Conservation (phyloP, 495 filamentous ascomycete genomes). For the Aspergillus cavernicola region DNA sequence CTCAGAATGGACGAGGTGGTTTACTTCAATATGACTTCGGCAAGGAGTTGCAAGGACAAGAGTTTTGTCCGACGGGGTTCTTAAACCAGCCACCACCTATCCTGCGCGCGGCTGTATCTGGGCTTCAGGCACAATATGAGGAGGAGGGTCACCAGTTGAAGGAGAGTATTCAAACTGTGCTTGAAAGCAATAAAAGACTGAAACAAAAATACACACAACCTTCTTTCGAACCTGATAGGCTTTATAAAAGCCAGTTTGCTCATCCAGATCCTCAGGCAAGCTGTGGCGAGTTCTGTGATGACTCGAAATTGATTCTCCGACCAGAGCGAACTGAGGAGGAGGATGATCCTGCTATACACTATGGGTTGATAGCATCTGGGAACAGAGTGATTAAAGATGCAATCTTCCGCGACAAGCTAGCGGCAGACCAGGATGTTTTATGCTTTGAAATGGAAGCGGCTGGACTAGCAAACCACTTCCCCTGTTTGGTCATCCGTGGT, state of each 20-base stretch:
- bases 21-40: slow-evolving; percentile 12
- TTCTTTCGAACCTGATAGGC: background rate
- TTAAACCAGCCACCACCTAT: slow-evolving; percentile 8
- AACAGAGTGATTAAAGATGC: slow-evolving; percentile 20
- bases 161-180: slow-evolving; percentile 12
- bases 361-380: slow-evolving; percentile 22
- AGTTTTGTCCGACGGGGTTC: slow-evolving; percentile 2
- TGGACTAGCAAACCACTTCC: background rate
- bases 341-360: slow-evolving; percentile 18
- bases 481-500: slow-evolving; percentile 1
- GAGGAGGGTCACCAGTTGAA: slow-evolving; percentile 15
- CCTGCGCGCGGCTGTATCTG: slow-evolving; percentile 3
- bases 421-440: slow-evolving; percentile 28
- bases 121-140: slow-evolving; percentile 1
- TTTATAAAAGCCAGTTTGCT: background rate
- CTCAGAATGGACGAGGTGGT: background rate
- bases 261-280: background rate
- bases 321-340: background rate
- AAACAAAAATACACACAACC: background rate
- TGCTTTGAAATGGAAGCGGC: slow-evolving; percentile 21
- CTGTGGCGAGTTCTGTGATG: slow-evolving; percentile 4
- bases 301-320: background rate
- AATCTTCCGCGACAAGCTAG: slow-evolving; percentile 23
- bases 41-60: background rate
- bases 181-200: slow-evolving; percentile 13